A percentile compares a stretch with the other conserved stretches of the same genome.
phyloP scores from a whole-genome alignment of 2,329 filamentous ascomycete species.

The Aspergillus sp. region DNA sequence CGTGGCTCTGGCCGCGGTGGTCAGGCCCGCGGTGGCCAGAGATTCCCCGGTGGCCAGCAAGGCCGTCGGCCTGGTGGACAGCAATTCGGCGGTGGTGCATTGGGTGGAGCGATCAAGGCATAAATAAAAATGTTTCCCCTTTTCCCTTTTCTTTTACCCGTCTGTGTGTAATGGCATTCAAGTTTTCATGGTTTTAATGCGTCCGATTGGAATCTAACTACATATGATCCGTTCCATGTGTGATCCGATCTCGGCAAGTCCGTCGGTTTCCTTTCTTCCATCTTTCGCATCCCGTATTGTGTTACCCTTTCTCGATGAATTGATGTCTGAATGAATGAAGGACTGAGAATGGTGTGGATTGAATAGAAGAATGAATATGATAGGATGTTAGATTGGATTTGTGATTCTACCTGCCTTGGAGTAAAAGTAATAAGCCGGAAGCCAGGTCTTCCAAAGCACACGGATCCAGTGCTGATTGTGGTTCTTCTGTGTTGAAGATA shows the following conservation, averaged over 20 bases:
- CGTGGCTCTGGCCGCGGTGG: conserved; percentile 49
- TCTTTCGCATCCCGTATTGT: conserved; percentile 15
- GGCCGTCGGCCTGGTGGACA: conserved; percentile 48
- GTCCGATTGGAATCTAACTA: conserved; percentile 23
- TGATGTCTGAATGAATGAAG: conserved; percentile 19
- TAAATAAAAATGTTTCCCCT: conserved; percentile 32
- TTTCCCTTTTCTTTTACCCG: neutral
- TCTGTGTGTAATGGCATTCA: neutral
- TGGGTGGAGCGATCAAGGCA: conserved; percentile 52
- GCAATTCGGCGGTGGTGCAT: conserved; percentile 51
- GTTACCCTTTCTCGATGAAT: conserved; percentile 19
- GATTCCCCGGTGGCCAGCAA: conserved; percentile 39
- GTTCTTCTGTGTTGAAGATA: neutral
- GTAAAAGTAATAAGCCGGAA: too few species aligned
- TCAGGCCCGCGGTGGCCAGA: conserved; percentile 36
- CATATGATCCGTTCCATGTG: conserved; percentile 10
- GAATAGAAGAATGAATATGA: neutral
- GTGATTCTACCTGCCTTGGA: too few species aligned
- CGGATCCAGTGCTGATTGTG: too few species aligned
- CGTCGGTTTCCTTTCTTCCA: neutral
- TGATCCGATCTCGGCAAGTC: neutral
- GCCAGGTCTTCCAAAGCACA: too few species aligned
- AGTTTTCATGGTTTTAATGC: conserved; percentile 20
- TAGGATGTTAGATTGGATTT: neutral
- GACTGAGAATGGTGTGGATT: conserved; percentile 3